Evolutionary conservation across 202 grass and related monocot genomes (phyloP).

Genomic region (Musa balbisiana): DNA sequence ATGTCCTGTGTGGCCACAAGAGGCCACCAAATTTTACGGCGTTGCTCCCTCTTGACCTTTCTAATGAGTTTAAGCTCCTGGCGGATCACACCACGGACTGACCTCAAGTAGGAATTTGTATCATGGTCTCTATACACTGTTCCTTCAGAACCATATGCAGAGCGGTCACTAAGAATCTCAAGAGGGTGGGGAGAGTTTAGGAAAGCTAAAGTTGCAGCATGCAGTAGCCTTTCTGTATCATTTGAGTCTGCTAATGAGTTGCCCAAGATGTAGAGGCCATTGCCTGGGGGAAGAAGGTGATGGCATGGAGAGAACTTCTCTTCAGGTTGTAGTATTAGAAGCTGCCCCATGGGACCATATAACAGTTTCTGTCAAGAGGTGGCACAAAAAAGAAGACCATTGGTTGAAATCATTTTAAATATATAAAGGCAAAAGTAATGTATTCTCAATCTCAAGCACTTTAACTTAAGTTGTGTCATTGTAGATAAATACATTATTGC

Average conservation of each 20-base stretch:
- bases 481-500: too few species aligned
- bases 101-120: conserved; percentile 65
- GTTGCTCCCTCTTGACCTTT: conserved; percentile 33
- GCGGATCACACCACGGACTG: conserved; percentile 44
- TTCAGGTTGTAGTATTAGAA: conserved; percentile 79
- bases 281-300: conserved; percentile 68
- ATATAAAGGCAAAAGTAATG: too few species aligned
- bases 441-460: too few species aligned
- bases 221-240: conserved; percentile 25
- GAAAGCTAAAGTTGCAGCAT: conserved; percentile 59
- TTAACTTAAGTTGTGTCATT: too few species aligned
- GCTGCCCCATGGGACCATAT: conserved; percentile 76
- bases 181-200: conserved; percentile 82
- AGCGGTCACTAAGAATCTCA: conserved; percentile 64
- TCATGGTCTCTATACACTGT: conserved; percentile 74
- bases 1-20: conserved; percentile 9
- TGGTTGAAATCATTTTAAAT: too few species aligned
- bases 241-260: conserved; percentile 8
- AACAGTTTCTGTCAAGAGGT: conserved; percentile 47
- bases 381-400: too few species aligned
- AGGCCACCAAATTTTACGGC: conserved; percentile 45
- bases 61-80: conserved; percentile 39
- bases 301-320: conserved; percentile 61
- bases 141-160: conserved; percentile 64
- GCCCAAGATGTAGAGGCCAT: conserved; percentile 53